phyloP scores from a whole-genome alignment of 1,284 basidiomycete genomes.

The Amylostereum areolatum region DNA sequence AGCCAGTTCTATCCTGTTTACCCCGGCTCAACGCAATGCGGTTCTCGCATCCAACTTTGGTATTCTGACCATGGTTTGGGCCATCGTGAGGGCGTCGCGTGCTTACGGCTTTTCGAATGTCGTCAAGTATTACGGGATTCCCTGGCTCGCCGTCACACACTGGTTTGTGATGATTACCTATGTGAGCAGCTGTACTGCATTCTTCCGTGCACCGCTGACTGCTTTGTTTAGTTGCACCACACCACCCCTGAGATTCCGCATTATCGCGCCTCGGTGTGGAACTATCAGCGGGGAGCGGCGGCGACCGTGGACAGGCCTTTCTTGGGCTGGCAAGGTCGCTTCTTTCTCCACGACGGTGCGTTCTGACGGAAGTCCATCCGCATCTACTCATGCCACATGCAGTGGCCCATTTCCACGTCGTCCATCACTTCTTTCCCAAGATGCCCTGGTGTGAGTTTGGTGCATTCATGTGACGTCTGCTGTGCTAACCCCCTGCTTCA shows the following conservation, averaged over 20 bases:
- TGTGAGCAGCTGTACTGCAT: neutral
- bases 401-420: constrained; percentile 39
- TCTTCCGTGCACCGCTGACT: constrained; percentile 2
- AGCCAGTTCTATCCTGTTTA: constrained; percentile 54
- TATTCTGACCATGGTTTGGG: constrained; percentile 43
- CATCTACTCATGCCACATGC: neutral
- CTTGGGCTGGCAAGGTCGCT: constrained; percentile 43
- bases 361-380: neutral
- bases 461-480: neutral
- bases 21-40: constrained; percentile 40
- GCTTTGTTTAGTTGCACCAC: constrained; percentile 33
- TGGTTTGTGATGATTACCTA: constrained; percentile 59
- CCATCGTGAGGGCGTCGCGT: no score
- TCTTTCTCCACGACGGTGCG: constrained; percentile 30
- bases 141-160: constrained; percentile 51
- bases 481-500: constrained; percentile 6
- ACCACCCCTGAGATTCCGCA: constrained; percentile 44
- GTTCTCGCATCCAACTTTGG: constrained; percentile 53
- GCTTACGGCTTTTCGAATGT: constrained; percentile 31
- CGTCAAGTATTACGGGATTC: constrained; percentile 50
- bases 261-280: constrained; percentile 49
- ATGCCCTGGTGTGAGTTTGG: constrained; percentile 25
- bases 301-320: constrained; percentile 56
- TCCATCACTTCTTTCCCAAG: constrained; percentile 31
- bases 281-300: constrained; percentile 59